phyloP scores from a whole-genome alignment of 75 land plant species.

The Cupressus sempervirens region DNA sequence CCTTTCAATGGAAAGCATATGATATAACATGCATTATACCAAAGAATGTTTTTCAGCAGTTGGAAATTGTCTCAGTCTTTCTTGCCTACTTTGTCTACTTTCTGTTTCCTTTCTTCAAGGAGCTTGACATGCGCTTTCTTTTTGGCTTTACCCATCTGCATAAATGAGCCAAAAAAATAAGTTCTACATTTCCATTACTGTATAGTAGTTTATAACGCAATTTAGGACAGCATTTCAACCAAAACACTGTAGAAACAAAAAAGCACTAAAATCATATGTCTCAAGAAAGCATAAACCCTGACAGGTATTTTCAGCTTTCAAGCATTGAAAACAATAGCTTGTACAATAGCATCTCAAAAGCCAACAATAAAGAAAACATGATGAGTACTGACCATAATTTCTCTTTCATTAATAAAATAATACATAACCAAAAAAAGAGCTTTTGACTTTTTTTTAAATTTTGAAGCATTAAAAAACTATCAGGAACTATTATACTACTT shows the following conservation, averaged over 20 bases:
- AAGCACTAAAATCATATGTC: neutral
- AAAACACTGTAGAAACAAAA: neutral
- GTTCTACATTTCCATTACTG: neutral
- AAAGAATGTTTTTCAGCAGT: no score
- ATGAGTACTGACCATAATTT: neutral
- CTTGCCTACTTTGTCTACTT: slow-evolving; percentile 22
- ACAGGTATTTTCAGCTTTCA: neutral
- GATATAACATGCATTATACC: neutral
- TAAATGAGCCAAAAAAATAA: neutral
- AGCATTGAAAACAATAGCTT: neutral
- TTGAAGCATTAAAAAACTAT: neutral
- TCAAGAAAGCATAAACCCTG: neutral
- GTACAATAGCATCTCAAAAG: neutral
- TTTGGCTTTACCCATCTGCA: slow-evolving; percentile 67
- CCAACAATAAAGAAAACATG: neutral
- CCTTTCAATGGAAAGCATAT: neutral
- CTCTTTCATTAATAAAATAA: neutral
- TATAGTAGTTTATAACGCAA: no score
- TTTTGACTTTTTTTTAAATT: neutral
- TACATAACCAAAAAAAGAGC: neutral
- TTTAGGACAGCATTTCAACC: neutral
- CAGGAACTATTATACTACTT: neutral
- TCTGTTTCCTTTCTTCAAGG: slow-evolving; percentile 75
- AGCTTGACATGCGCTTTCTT: slow-evolving; percentile 51
- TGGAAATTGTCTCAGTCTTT: slow-evolving; percentile 6